Evolutionary conservation across 768 basidiomycete species (phyloP).

Genomic region (Xerocomus brunneocitrinus): DNA sequence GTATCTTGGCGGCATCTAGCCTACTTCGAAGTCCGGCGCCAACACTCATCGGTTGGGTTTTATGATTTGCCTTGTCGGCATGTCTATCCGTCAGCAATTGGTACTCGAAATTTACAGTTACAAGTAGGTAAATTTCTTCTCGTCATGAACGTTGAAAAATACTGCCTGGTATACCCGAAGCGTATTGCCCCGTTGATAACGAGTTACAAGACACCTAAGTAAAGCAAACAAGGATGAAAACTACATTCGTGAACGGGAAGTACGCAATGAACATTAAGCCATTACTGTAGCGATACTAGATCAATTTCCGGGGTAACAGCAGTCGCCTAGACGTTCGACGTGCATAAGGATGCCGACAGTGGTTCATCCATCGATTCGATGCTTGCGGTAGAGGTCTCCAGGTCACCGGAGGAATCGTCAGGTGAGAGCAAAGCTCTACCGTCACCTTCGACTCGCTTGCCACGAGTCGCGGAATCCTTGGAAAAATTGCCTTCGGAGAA

Average conservation of each 20-base stretch:
- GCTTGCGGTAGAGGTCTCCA: background rate
- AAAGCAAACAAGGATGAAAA: background rate
- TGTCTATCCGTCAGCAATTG: background rate
- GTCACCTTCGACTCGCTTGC: slow-evolving; percentile 8
- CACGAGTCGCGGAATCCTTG: background rate
- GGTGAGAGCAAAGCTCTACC: background rate
- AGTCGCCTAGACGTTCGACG: slow-evolving; percentile 14
- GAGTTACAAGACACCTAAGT: background rate
- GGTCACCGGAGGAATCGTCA: slow-evolving; percentile 11
- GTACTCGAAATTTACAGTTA: background rate
- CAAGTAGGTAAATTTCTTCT: background rate
- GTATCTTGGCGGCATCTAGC: background rate
- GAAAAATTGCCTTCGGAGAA: slow-evolving; percentile 12
- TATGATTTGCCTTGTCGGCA: background rate
- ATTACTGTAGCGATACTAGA: background rate
- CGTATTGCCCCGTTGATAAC: too few species aligned
- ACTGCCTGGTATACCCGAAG: background rate
- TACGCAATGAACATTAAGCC: background rate
- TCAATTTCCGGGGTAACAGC: slow-evolving; percentile 16
- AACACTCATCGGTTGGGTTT: background rate
- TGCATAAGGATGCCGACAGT: slow-evolving; percentile 18
- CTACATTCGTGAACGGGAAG: background rate
- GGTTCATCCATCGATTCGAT: slow-evolving; percentile 14
- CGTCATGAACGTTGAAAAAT: background rate
- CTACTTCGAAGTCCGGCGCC: background rate